These are phyloP conservation scores for Apiospora rasikravindrae DNA, from an alignment of 2,329 filamentous ascomycete species.

Conservation along the genomic window DNA sequence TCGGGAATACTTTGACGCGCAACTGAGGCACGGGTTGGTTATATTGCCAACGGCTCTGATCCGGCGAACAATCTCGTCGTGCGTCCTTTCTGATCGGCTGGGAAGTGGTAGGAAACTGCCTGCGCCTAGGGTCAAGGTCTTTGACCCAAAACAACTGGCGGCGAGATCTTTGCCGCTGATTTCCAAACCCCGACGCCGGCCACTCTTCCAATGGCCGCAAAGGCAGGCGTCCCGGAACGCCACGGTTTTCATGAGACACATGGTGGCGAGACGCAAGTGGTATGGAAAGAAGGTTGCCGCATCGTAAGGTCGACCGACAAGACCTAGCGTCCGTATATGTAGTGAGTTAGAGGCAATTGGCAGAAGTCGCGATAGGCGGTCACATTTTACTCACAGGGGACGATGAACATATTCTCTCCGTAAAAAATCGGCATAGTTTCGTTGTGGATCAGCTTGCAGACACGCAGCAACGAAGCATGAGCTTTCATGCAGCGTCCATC, in stretches of 20 bases:
- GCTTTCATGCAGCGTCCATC: conserved; percentile 17
- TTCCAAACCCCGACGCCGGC: conserved; percentile 20
- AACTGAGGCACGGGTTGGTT: neutral
- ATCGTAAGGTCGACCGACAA: conserved; percentile 17
- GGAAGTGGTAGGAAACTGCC: conserved; percentile 21
- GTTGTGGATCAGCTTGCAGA: conserved; percentile 37
- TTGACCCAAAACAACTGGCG: conserved; percentile 19
- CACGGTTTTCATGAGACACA: conserved; percentile 26
- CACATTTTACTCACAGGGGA: conserved; percentile 29
- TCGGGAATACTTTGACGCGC: neutral
- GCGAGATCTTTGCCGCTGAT: conserved; percentile 24
- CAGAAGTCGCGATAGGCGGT: neutral
- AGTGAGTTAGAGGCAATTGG: neutral
- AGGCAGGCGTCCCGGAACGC: conserved; percentile 29
- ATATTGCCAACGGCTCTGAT: neutral
- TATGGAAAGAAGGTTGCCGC: conserved; percentile 29
- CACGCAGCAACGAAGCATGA: conserved; percentile 35
- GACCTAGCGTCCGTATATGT: neutral
- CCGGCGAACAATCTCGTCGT: conserved; percentile 12
- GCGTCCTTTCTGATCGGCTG: conserved; percentile 5
- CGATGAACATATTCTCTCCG: conserved; percentile 35
- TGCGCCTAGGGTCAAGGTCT: neutral
- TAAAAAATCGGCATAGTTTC: conserved; percentile 40
- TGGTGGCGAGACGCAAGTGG: conserved; percentile 29
- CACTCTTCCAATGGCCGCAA: conserved; percentile 24